Evolutionary conservation across 345 rosid genomes (phyloP), one percentile per base, ranked within the genome.

Genomic region (Heritiera littoralis): DNA sequence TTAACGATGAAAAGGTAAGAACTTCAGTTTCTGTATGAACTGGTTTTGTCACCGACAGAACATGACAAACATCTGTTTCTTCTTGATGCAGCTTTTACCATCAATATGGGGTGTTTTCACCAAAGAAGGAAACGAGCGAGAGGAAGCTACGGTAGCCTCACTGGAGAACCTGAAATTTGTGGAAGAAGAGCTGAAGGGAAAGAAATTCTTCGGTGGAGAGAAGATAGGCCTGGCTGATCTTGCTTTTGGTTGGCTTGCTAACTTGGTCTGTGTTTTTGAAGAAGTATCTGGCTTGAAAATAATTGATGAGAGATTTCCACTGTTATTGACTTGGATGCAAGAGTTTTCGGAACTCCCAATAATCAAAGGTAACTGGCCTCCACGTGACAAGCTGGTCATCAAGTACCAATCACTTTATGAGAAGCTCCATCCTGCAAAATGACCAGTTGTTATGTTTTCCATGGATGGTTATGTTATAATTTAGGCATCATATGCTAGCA

Each of bases 131-230:
- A 58, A 79, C 72, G 87, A 81, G 43, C 78, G 69, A 40, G 86
- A 81, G 61, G 79, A 83, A 75, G 87, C 84, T 20, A 20, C 66
- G 14, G 78, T 7, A 5, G 30, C 60, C 20, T 45, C 71, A 11
- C 9, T 14, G 43, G 84, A 77, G 69, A 74, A 83, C 67, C 76
- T 86, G 18, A 78, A 64, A 52, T 58, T 79, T 46, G 67, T 86
- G 7, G 88, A 86, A 76, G 86, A 82, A 76, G 78, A 86, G 76
- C 76, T 88, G 9, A 72, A 41, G 43, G 86, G 85, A 23, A 88
- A 84, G 78, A 84, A 81, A 70, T 88, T 82, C 77, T 88, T 84
- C 6, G 84, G 87, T 2, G 90, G 86, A 18, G 88, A 88, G 7
- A 51, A 7, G 76, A 79, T 86, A 9, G 90, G 90, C 28, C 17